phyloP scores from a whole-genome alignment of 1,284 basidiomycete species.

The Pseudomicrostroma phylloplanum region DNA sequence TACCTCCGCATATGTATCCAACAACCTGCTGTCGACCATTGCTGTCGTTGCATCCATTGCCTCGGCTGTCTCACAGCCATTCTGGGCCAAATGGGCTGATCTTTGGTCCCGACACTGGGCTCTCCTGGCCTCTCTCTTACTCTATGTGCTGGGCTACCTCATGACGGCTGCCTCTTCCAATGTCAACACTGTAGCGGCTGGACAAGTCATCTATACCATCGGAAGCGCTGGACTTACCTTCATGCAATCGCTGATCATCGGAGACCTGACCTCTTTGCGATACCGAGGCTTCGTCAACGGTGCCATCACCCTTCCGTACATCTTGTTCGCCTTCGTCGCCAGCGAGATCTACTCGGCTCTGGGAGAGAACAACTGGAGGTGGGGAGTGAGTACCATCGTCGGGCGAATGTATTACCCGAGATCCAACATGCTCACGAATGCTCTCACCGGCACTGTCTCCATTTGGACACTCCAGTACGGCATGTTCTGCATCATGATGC shows the following conservation, averaged over 20 bases:
- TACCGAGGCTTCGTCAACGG: conserved; percentile 2
- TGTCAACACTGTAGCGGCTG: neutral
- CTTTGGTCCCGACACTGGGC: neutral
- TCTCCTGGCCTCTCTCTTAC: neutral
- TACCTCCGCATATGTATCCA: neutral
- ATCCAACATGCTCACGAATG: neutral
- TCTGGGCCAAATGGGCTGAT: neutral
- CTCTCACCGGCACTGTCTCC: too few relatives aligned
- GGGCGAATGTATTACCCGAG: neutral
- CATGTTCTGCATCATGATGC: conserved; percentile 28
- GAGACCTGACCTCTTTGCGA: conserved; percentile 2
- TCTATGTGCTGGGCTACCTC: neutral
- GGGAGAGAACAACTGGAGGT: neutral
- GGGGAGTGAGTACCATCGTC: neutral
- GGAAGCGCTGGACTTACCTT: neutral
- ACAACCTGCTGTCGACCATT: conserved; percentile 3
- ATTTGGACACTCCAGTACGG: conserved; percentile 11
- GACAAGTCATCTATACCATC: conserved; percentile 3
- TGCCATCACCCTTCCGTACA: conserved; percentile 4
- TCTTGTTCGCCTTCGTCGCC: conserved; percentile 5
- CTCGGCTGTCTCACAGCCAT: neutral
- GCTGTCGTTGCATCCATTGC: neutral
- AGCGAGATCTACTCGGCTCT: neutral
- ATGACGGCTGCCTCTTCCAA: neutral
- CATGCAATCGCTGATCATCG: conserved; percentile 1